Conservation (phyloP, 2,329 filamentous ascomycete species). For the Venturia pyrina region DNA sequence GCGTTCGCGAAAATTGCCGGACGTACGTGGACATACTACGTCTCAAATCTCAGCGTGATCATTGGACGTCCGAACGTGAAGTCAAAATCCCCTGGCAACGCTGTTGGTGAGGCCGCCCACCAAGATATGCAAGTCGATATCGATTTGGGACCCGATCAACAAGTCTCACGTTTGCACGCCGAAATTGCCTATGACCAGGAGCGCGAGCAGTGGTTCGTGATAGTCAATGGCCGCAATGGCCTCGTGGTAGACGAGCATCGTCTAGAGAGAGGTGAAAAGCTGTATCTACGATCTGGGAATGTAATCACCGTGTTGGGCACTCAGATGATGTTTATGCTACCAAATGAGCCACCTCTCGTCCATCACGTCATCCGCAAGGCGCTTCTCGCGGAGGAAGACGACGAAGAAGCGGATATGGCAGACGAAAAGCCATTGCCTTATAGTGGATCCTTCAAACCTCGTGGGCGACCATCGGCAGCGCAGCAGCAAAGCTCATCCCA, state of each 20-base stretch:
- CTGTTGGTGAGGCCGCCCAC: constrained; percentile 17
- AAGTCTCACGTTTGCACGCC: constrained; percentile 40
- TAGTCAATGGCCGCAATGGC: constrained; percentile 85
- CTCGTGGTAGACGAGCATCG: constrained; percentile 69
- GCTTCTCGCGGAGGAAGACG: constrained; percentile 21
- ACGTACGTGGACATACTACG: constrained; percentile 75
- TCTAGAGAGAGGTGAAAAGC: constrained; percentile 56
- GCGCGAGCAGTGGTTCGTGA: constrained; percentile 62
- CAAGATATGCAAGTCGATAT: constrained; percentile 54
- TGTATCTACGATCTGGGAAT: constrained; percentile 69
- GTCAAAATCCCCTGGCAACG: constrained; percentile 17
- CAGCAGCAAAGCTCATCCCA: constrained; percentile 11
- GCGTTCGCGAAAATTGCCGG: constrained; percentile 78
- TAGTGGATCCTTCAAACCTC: not conserved
- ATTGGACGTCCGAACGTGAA: constrained; percentile 51
- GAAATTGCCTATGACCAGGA: constrained; percentile 37
- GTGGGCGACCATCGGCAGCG: not conserved
- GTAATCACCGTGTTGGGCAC: constrained; percentile 86
- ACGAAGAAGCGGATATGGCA: constrained; percentile 25
- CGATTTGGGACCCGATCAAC: constrained; percentile 54
- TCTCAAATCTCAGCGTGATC: constrained; percentile 63
- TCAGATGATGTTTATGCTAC: constrained; percentile 99
- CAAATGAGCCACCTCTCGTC: constrained; percentile 61
- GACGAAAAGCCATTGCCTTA: constrained; percentile 15
- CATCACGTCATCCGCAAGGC: constrained; percentile 58